Conservation (phyloP, 2,329 filamentous ascomycete genomes). For the Waltergamsia citrina region DNA sequence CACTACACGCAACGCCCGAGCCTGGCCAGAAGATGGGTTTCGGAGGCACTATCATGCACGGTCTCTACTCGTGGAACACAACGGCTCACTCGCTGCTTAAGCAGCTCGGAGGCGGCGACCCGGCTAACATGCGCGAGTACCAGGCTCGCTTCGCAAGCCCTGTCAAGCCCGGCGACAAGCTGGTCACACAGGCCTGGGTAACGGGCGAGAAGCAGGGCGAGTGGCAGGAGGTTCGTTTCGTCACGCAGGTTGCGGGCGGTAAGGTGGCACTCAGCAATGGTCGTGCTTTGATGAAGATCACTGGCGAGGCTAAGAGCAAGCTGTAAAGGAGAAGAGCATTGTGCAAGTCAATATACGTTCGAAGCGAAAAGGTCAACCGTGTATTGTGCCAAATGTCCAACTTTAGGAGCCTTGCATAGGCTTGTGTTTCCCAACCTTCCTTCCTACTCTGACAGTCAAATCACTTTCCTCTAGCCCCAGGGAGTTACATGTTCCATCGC, state of each 20-base stretch:
- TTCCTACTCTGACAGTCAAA: too few relatives aligned
- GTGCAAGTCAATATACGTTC: background rate
- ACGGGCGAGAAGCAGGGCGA: slow-evolving; percentile 54
- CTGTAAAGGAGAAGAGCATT: slow-evolving; percentile 29
- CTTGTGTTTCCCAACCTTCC: too few relatives aligned
- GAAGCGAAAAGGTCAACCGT: background rate
- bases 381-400: too few relatives aligned
- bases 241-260: slow-evolving; percentile 66
- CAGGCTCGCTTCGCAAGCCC: slow-evolving; percentile 81
- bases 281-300: slow-evolving; percentile 64
- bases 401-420: background rate
- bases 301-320: slow-evolving; percentile 48
- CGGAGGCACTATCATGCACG: slow-evolving; percentile 81
- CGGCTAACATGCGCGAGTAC: slow-evolving; percentile 77
- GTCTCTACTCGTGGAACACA: slow-evolving; percentile 79
- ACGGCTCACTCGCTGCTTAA: slow-evolving; percentile 65
- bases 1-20: slow-evolving; percentile 78
- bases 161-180: slow-evolving; percentile 73
- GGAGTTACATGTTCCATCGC: too few relatives aligned
- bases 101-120: slow-evolving; percentile 65
- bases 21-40: slow-evolving; percentile 87
- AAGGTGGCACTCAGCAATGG: slow-evolving; percentile 87
- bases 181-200: slow-evolving; percentile 74
- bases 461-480: too few relatives aligned
- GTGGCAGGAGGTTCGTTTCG: slow-evolving; percentile 78